phyloP scores from a whole-genome alignment of 495 filamentous ascomycete species.

The Bryoglossum gracile region DNA sequence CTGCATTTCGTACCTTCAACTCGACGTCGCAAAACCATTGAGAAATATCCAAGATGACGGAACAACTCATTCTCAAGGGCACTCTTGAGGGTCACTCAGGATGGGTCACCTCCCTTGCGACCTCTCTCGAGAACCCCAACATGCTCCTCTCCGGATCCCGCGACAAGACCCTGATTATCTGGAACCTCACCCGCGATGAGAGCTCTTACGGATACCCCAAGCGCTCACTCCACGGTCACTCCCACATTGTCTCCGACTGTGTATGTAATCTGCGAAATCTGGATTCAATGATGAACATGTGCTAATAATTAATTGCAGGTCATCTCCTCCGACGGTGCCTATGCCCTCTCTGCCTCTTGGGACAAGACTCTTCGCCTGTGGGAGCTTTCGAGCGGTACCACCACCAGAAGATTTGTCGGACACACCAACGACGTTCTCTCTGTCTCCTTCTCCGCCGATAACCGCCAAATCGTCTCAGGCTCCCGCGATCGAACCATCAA shows the following conservation, averaged over 20 bases:
- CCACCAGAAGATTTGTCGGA: conserved; percentile 96
- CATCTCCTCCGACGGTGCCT: conserved; percentile 99
- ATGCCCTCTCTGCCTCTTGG: conserved; percentile 98
- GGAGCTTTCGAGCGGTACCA: conserved; percentile 94
- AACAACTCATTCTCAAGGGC: conserved; percentile 95
- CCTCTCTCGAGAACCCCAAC: conserved; percentile 99
- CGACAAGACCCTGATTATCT: conserved; percentile 99
- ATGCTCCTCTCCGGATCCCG: conserved; percentile 97
- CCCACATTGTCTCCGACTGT: conserved; percentile 99
- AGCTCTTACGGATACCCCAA: conserved; percentile 96
- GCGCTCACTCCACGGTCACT: conserved; percentile 96
- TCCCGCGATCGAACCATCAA: conserved; percentile 98
- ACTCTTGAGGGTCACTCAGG: conserved; percentile 93
- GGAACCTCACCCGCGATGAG: conserved; percentile 99
- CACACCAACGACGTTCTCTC: conserved; percentile 99
- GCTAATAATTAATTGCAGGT: conserved; percentile 55
- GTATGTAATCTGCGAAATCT: conserved; percentile 50
- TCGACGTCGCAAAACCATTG: conserved; percentile 20
- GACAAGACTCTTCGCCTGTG: conserved; percentile 99
- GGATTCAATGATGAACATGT: conserved; percentile 6
- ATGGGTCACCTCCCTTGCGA: conserved; percentile 84
- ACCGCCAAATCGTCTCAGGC: conserved; percentile 99
- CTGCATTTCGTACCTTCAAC: not conserved
- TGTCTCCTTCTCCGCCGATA: conserved; percentile 99
- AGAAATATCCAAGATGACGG: conserved; percentile 59